A percentile compares a stretch with the other conserved stretches of the same genome.
Conservation (phyloP, 352 stramenopile species). For the Detonula confervacea region DNA sequence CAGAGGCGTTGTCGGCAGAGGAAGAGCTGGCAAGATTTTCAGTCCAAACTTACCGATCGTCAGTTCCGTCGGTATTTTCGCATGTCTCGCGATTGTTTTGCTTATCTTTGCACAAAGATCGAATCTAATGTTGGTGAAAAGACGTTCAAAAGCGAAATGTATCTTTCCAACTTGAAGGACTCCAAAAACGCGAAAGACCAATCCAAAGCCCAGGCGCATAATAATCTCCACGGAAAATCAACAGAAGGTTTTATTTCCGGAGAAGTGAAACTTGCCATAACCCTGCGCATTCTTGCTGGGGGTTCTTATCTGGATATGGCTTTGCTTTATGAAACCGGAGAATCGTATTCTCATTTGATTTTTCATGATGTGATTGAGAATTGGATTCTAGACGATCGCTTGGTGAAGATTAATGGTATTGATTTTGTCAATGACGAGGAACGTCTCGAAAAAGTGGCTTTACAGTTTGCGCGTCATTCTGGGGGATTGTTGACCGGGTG, state of each 20-base stretch:
- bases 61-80: conserved; percentile 45
- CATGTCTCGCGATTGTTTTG: conserved; percentile 39
- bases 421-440: conserved; percentile 23
- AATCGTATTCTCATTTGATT: conserved; percentile 19
- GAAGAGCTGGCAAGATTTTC: conserved; percentile 15
- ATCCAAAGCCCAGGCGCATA: too few relatives aligned
- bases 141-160: conserved; percentile 47
- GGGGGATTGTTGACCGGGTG: conserved; percentile 19
- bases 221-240: neutral
- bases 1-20: too few relatives aligned
- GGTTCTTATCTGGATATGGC: conserved; percentile 45
- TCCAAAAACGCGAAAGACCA: too few relatives aligned
- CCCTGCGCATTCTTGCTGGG: conserved; percentile 25
- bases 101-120: conserved; percentile 35
- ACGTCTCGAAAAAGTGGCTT: conserved; percentile 22
- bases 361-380: conserved; percentile 31
- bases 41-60: conserved; percentile 24
- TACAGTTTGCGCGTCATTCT: conserved; percentile 11
- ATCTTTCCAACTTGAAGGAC: conserved; percentile 18
- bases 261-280: conserved; percentile 38
- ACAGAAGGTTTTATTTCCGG: conserved; percentile 39
- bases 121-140: conserved; percentile 34
- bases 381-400: conserved; percentile 23
- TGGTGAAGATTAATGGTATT: conserved; percentile 31
- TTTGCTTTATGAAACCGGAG: conserved; percentile 23